phyloP scores from a whole-genome alignment of 352 stramenopile species.

The Lagenidium giganteum region DNA sequence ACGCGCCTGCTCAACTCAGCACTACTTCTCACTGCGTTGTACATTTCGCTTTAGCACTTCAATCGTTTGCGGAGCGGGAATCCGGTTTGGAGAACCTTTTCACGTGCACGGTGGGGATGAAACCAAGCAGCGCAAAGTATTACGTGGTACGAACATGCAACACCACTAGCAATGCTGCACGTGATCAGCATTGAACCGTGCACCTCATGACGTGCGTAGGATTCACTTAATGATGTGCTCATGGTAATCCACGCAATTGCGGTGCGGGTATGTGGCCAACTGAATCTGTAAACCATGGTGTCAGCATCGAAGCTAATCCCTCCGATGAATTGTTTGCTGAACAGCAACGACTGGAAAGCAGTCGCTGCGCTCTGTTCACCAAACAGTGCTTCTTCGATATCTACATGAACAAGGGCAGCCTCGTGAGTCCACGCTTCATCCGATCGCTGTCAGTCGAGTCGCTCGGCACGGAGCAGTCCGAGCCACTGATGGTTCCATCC shows the following conservation, averaged over 20 bases:
- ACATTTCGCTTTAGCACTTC: slow-evolving; percentile 28
- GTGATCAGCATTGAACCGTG: too few species aligned
- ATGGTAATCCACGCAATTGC: slow-evolving; percentile 43
- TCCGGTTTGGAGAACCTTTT: slow-evolving; percentile 59
- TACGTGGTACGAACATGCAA: slow-evolving; percentile 84
- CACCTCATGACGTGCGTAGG: too few species aligned
- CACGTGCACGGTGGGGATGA: slow-evolving; percentile 97
- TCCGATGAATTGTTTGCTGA: neutral
- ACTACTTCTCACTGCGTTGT: neutral
- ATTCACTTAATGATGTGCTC: slow-evolving; percentile 49
- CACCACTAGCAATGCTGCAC: too few species aligned
- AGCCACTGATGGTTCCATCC: too few species aligned
- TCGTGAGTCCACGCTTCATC: slow-evolving; percentile 19
- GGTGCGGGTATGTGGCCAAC: slow-evolving; percentile 38
- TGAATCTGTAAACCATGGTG: too few species aligned
- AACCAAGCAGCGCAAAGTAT: slow-evolving; percentile 92
- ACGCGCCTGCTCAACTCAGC: slow-evolving; percentile 33
- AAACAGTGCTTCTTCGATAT: slow-evolving; percentile 13
- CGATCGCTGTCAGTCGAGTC: slow-evolving; percentile 17
- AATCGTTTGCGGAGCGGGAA: slow-evolving; percentile 31
- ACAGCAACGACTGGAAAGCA: slow-evolving; percentile 18
- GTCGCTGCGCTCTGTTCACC: neutral
- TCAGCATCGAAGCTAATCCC: slow-evolving; percentile 5
- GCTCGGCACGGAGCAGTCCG: slow-evolving; percentile 8
- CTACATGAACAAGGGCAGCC: slow-evolving; percentile 12